A percentile compares a stretch with the other conserved stretches of the same genome.
phyloP scores from a whole-genome alignment of 2,329 filamentous ascomycete species.

The Ascochyta fabae region DNA sequence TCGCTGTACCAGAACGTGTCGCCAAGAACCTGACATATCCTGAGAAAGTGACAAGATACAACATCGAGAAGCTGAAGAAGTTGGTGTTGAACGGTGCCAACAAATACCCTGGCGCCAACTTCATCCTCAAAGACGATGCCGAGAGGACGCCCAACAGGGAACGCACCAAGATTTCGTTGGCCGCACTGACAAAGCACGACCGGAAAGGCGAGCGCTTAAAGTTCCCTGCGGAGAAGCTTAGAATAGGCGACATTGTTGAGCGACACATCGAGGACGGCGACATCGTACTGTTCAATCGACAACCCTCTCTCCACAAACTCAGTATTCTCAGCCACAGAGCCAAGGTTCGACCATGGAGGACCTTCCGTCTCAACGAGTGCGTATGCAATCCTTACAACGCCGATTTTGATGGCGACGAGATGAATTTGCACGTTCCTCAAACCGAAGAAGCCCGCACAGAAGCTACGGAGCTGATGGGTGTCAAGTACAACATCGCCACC shows the following conservation, averaged over 20 bases:
- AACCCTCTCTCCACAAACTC: slow-evolving; percentile 96
- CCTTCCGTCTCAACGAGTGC: slow-evolving; percentile 96
- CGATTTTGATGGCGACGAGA: slow-evolving; percentile 98
- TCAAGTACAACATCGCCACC: slow-evolving; percentile 94
- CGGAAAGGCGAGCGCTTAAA: slow-evolving; percentile 66
- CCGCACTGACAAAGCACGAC: slow-evolving; percentile 51
- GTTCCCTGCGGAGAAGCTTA: slow-evolving; percentile 74
- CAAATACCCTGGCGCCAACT: slow-evolving; percentile 87
- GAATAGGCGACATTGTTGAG: slow-evolving; percentile 87
- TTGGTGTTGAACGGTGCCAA: slow-evolving; percentile 77
- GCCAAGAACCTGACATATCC: slow-evolving; percentile 97
- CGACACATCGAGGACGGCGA: slow-evolving; percentile 94
- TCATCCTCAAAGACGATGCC: slow-evolving; percentile 69
- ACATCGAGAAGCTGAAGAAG: slow-evolving; percentile 78
- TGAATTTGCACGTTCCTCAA: slow-evolving; percentile 98
- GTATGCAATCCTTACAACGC: slow-evolving; percentile 98
- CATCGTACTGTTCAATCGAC: slow-evolving; percentile 96
- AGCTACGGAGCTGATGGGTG: slow-evolving; percentile 95
- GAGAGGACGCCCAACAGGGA: slow-evolving; percentile 53
- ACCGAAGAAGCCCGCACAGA: slow-evolving; percentile 96
- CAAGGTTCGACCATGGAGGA: slow-evolving; percentile 93
- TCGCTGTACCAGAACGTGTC: slow-evolving; percentile 89
- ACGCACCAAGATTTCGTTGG: slow-evolving; percentile 73
- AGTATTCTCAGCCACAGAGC: slow-evolving; percentile 97
- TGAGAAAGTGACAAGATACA: slow-evolving; percentile 83